Evolutionary conservation across 2,329 filamentous ascomycete genomes (phyloP), one percentile per base, ranked within the genome.

Genomic region (Xylaria polymorpha): DNA sequence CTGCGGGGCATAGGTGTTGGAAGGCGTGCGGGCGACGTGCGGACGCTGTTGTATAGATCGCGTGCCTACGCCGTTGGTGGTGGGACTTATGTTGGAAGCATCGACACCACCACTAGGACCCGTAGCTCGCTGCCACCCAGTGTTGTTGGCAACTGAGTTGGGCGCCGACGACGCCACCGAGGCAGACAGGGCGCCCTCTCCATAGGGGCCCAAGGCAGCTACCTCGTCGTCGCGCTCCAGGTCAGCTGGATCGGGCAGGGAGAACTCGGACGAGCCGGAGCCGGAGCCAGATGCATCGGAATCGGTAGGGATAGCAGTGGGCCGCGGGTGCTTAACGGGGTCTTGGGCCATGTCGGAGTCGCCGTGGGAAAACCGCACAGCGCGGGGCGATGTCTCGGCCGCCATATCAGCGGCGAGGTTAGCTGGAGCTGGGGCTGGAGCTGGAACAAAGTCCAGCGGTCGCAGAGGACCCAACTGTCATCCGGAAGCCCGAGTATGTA

Each of bases 1-100:
- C 67, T 87, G 86, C 4, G 90, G 90, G 71, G 92, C 92, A 79
- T 96, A 96, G 39, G 93, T 94, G 78, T 86, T 93, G 37, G 92
- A 95, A 0, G 92, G 92, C 4, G 92, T 94, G 76, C 92, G 86
- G 63, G 87, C 86, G 20, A 92, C 92, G 29, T 85, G 90, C 6
- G 87, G 86, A 18, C 92, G 92, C 72, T 92, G 92, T 72, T 92
- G 87, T 75, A 92, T 89, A 32, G 87, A 85, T 75, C 90, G 83
- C 63, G 78, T 78, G 65, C 80, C 81, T 61, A 76, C 71, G 61
- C 77, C 75, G 70, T 75, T 74, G 71, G 74, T 29, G 74, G 73
- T 56, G 74, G 76, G 65, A 67, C 75, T 77, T 64, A 72, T 68
- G 66, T 72, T 66, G 65, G 73, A 69, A 60, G 76, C 74, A 12